phyloP scores from a whole-genome alignment of 1,284 basidiomycete genomes.

The Trametes versicolor region DNA sequence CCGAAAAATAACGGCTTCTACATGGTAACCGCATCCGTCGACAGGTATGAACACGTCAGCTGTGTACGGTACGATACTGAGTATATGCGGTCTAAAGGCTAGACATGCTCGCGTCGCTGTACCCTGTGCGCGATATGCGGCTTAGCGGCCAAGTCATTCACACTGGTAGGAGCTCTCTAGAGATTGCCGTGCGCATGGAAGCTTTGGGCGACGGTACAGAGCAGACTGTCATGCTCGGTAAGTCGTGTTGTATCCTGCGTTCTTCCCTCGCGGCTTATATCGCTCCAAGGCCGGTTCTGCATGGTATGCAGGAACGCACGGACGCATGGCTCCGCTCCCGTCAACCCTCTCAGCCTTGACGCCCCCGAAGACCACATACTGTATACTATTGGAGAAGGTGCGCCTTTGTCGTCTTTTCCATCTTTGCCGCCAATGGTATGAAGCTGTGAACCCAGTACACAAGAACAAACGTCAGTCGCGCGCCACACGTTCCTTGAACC shows the following conservation, averaged over 20 bases:
- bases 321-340: conserved; percentile 69
- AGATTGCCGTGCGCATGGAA: conserved; percentile 86
- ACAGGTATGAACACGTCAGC: conserved; percentile 57
- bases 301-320: conserved; percentile 85
- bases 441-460: conserved; percentile 45
- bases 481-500: conserved; percentile 67
- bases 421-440: conserved; percentile 41
- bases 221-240: conserved; percentile 75
- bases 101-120: conserved; percentile 68
- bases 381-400: conserved; percentile 75
- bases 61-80: neutral
- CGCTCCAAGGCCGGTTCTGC: conserved; percentile 67
- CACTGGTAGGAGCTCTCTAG: conserved; percentile 82
- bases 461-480: conserved; percentile 64
- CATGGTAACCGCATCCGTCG: conserved; percentile 84
- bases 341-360: conserved; percentile 72
- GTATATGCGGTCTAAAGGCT: conserved; percentile 49
- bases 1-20: conserved; percentile 76
- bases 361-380: conserved; percentile 72
- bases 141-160: conserved; percentile 85
- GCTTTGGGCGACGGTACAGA: conserved; percentile 59
- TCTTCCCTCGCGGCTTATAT: neutral
- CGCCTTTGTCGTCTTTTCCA: conserved; percentile 23
- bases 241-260: conserved; percentile 30
- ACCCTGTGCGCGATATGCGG: conserved; percentile 72